Evolutionary conservation across 768 basidiomycete species (phyloP), one percentile per base, ranked within the genome.

Genomic region (Gloeophyllum trabeum): DNA sequence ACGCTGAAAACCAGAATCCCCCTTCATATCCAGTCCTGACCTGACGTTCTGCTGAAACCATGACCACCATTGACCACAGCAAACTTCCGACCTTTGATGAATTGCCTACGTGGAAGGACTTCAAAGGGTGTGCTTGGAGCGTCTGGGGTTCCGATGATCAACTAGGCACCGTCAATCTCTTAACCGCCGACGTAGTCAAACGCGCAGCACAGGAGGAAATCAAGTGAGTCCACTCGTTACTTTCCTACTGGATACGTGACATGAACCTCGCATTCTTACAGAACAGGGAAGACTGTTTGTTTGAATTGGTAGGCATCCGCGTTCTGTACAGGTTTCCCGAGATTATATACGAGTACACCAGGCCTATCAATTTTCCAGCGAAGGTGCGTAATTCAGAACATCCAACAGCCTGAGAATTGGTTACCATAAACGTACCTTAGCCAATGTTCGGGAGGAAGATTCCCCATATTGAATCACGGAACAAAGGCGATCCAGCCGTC

Each of bases 331-430:
- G 34, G 12, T n/a, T 30, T 28, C 16, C 28, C 28, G 7, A 30
- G 28, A 7, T 30, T 7, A 24, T 20, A 24, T 23, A 7, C 19
- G 32, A n/a, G n/a, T 43, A 32, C 12, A 18, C 18, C 35, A 81
- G 80, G 79, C 79, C 80, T 0, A 50, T 83, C 45, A 76, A 81
- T 44, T 81, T 79, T 49, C 79, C 79, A 2, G 69, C 66, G 38
- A 79, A 74, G 62, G 79, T 77, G 10, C 6, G 24, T 20, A 14
- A 14, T 43, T 4, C 18, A 18, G n/a, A 26, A 32, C 10, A 32
- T 32, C 28, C 16, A 10, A 10, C 10, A 16, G 10, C 16, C 10
- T 32, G 28, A 10, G 28, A 32, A 16, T 32, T 32, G 10, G 28
- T 10, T 32, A 32, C 28, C 28, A 16, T 32, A 16, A 32, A 32